A percentile compares a stretch with the other conserved stretches of the same genome.
Conservation (phyloP, 164 flowering plant species). For the Kingdonia uniflora region DNA sequence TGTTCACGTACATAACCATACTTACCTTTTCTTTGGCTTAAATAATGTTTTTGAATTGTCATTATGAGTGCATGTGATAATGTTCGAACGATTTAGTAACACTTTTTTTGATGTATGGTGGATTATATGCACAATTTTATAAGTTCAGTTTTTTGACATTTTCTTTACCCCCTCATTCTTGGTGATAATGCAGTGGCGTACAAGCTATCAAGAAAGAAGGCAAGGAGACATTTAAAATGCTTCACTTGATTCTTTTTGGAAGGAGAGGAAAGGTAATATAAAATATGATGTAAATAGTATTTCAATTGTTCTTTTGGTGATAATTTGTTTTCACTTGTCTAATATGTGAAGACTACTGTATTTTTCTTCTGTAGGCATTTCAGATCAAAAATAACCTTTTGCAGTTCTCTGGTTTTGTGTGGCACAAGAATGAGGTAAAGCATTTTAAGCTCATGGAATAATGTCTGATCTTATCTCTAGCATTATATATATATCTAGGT, state of each 20-base stretch:
- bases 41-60: too few relatives aligned
- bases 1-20: too few relatives aligned
- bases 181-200: constrained; percentile 50
- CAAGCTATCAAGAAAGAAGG: constrained; percentile 54
- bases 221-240: constrained; percentile 46
- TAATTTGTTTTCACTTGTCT: too few relatives aligned
- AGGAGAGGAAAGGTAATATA: constrained; percentile 68
- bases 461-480: neutral
- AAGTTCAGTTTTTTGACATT: too few relatives aligned
- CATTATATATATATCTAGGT: neutral
- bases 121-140: too few relatives aligned
- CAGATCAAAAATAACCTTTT: constrained; percentile 59
- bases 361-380: constrained; percentile 42
- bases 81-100: too few relatives aligned
- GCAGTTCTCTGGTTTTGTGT: constrained; percentile 89
- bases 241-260: constrained; percentile 63
- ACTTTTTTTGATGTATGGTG: too few relatives aligned
- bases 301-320: too few relatives aligned
- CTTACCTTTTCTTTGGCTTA: too few relatives aligned
- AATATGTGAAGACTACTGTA: too few relatives aligned
- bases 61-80: too few relatives aligned
- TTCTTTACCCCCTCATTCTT: too few relatives aligned
- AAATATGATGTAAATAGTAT: neutral
- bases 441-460: neutral
- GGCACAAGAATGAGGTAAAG: constrained; percentile 77